Base-by-base conservation (phyloP, 139 green algal species). In the Coelastrella sp. region DNA sequence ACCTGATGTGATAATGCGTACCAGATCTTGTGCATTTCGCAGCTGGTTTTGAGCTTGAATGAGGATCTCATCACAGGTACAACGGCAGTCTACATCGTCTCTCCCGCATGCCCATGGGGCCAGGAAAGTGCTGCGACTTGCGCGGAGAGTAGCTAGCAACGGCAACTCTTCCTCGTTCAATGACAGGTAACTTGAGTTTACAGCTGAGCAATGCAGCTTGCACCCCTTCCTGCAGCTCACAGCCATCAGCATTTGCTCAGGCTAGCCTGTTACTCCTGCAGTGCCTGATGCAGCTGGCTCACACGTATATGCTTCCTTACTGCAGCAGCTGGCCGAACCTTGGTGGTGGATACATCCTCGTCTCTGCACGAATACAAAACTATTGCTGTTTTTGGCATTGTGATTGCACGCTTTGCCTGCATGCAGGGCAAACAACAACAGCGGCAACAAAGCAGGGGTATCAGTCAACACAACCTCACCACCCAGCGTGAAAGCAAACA, bases 111-210 rank as follows among this genome's bases (percentile, higher is more conserved):
- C 40, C 15, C 62, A 43, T 30, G 67, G 35, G 17, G 34, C 37
- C 19, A 38, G 37, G 35, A 50, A 17, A 50, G 67, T 76, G 37
- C 34, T 32, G 34, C 67, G 67, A 50, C 0, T 81, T 25, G 38
- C 73, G 19, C 73, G 27, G 17, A 66, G 32, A 60, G 73, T 67
- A 34, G 73, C 75, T 15, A 82, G 75, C 53, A 71, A 38, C 32
- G 25, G 53, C 75, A 82, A 23, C 35, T n/a, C 75, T 4, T 82
- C 75, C 6, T 82, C 75, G 45, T 82, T 82, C 38, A 59, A 45
- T 37, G 75, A 82, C 53, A 82, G 75, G 75, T 82, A 67, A n/a
- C n/a, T n/a, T n/a, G n/a, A n/a, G n/a, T n/a, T n/a, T 67, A 32
- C 59, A 35, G 23, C 59, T 67, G 0, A 67, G 59, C 21, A 34